These are phyloP conservation scores for Candida tropicalis DNA, from an alignment of 1,139 yeast genomes.

Conservation along the genomic window DNA sequence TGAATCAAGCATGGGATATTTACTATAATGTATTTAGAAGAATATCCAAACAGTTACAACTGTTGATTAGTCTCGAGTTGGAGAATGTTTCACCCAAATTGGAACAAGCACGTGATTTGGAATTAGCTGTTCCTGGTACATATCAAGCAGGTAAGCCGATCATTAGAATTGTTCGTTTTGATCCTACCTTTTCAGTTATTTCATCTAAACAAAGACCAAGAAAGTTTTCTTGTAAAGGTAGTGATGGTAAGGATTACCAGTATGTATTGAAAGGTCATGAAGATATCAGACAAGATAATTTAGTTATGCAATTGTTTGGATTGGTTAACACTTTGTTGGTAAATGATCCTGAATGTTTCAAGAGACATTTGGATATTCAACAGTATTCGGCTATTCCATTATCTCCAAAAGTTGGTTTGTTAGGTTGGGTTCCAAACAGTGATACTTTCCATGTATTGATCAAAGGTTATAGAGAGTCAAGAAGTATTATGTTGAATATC, in stretches of 20 bases:
- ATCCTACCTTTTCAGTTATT: slow-evolving; percentile 84
- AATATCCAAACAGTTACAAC: slow-evolving; percentile 87
- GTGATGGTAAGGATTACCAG: slow-evolving; percentile 88
- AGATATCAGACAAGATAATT: slow-evolving; percentile 95
- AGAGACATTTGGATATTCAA: slow-evolving; percentile 91
- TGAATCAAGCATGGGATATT: slow-evolving; percentile 98
- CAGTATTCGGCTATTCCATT: slow-evolving; percentile 91
- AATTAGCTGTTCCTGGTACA: slow-evolving; percentile 93
- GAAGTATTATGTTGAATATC: slow-evolving; percentile 85
- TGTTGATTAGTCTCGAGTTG: slow-evolving; percentile 79
- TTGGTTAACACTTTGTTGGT: slow-evolving; percentile 86
- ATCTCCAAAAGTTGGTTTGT: slow-evolving; percentile 94
- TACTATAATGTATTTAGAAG: slow-evolving; percentile 92
- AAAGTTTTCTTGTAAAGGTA: slow-evolving; percentile 74
- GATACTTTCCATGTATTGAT: slow-evolving; percentile 95
- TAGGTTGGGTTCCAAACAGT: slow-evolving; percentile 97
- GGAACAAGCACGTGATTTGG: slow-evolving; percentile 75
- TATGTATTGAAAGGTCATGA: slow-evolving; percentile 92
- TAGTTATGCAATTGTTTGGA: slow-evolving; percentile 98
- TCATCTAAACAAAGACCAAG: slow-evolving; percentile 97
- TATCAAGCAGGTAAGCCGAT: slow-evolving; percentile 84
- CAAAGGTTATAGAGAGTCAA: slow-evolving; percentile 87
- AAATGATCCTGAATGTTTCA: slow-evolving; percentile 94
- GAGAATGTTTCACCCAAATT: slow-evolving; percentile 94
- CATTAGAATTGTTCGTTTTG: slow-evolving; percentile 71